phyloP scores from a whole-genome alignment of 2,329 filamentous ascomycete species.

The Botryotinia convoluta region DNA sequence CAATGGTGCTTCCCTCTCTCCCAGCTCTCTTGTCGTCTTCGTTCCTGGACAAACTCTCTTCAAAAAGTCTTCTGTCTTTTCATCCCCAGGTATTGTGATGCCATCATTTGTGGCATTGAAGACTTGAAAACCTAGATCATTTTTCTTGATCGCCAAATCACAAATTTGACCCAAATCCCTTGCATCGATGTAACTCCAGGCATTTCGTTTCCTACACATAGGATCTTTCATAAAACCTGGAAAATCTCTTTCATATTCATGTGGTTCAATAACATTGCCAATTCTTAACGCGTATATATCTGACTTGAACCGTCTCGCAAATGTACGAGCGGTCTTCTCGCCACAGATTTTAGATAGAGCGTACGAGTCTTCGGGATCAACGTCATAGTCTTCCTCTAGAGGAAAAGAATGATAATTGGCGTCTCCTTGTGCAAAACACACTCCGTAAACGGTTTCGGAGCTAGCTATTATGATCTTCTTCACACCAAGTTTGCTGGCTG shows the following conservation, averaged over 20 bases:
- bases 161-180: background rate
- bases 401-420: slow-evolving; percentile 52
- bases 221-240: background rate
- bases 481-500: slow-evolving; percentile 59
- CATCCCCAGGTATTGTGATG: background rate
- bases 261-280: background rate
- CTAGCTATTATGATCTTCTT: slow-evolving; percentile 59
- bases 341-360: slow-evolving; percentile 59
- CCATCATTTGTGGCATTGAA: background rate
- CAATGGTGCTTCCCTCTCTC: background rate
- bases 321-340: slow-evolving; percentile 51
- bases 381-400: slow-evolving; percentile 54
- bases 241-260: background rate
- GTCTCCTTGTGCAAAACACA: slow-evolving; percentile 59
- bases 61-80: background rate
- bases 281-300: background rate
- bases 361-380: slow-evolving; percentile 52
- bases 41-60: background rate
- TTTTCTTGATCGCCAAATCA: background rate
- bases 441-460: slow-evolving; percentile 59
- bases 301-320: background rate
- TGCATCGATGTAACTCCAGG: background rate
- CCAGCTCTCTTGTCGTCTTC: background rate
- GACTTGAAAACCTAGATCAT: background rate
- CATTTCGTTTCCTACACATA: background rate